Evolutionary conservation across 768 basidiomycete genomes (phyloP), one percentile per base, ranked within the genome.

Genomic region (Termitomyces sp.): DNA sequence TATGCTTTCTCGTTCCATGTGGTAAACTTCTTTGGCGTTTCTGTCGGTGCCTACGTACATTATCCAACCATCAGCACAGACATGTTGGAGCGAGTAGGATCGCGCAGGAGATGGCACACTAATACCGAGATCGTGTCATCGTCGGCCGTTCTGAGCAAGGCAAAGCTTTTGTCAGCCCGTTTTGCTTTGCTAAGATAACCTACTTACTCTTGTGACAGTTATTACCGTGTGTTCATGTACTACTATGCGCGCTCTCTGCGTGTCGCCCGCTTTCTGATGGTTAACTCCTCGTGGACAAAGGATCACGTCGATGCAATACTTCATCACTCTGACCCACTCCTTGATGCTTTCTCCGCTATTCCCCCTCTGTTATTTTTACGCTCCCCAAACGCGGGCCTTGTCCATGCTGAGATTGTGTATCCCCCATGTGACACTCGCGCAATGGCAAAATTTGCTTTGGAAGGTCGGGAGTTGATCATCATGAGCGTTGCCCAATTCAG

Each of bases 21-120:
- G 32, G 86, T 94, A 8, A 72, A 81, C 0, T 71, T 84, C 52
- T 66, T 96, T 2, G 79, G 83, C 16, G 68, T 92, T 41, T 86
- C 90, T 2, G 79, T 96, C 24, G 94, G 90, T 9, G 90, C 94
- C 30, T 99, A 98, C 65, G 84, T 94, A 10, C 97, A 99, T 70
- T 99, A 97, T 67, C 97, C 97, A 1, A 97, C 92, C 7, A 96
- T 99, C 67, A 94, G 92, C 67, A 89, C 88, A 8, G 87, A 94
- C 62, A 98, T 98, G 97, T 79, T 98, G 35, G 77, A 79, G 52
- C 86, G 96, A 36, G 92, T 97, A 30, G 72, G 76, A 52, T 76
- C 77, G 1, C 78, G 88, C 11, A 71, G 75, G 51, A 70, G 72
- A 11, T 82, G 83, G 63, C 82, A 87, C 62, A 90, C 87, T 22